phyloP scores from a whole-genome alignment of 192 early-diverging fungal species.

The Piromyces sp. region DNA sequence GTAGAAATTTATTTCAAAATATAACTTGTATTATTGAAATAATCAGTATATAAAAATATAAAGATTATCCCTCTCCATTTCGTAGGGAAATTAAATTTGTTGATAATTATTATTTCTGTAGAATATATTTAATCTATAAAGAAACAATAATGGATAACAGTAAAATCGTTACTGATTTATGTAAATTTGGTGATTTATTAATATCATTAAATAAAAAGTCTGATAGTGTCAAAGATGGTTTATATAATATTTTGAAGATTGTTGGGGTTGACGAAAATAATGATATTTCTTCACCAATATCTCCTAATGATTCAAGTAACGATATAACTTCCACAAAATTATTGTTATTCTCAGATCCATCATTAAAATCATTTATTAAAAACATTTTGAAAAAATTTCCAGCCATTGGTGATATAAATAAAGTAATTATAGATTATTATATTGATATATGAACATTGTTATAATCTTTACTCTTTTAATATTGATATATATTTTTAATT shows the following conservation, averaged over 20 bases:
- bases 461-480: no score
- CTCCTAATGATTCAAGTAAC: background rate
- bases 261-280: background rate
- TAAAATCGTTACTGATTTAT: background rate
- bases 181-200: background rate
- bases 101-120: no score
- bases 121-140: no score
- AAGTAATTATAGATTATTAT: no score
- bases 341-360: background rate
- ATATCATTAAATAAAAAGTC: background rate
- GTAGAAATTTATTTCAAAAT: no score
- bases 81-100: no score
- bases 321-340: background rate
- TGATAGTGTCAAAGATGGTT: background rate
- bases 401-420: background rate
- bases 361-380: background rate
- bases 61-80: no score
- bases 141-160: background rate
- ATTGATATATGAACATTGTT: no score
- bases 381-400: background rate
- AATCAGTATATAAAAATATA: no score
- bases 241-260: background rate
- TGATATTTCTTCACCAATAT: background rate
- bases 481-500: no score
- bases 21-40: no score